Evolutionary conservation across 257 asterid genomes (phyloP).

Genomic region (Misopates orontium): DNA sequence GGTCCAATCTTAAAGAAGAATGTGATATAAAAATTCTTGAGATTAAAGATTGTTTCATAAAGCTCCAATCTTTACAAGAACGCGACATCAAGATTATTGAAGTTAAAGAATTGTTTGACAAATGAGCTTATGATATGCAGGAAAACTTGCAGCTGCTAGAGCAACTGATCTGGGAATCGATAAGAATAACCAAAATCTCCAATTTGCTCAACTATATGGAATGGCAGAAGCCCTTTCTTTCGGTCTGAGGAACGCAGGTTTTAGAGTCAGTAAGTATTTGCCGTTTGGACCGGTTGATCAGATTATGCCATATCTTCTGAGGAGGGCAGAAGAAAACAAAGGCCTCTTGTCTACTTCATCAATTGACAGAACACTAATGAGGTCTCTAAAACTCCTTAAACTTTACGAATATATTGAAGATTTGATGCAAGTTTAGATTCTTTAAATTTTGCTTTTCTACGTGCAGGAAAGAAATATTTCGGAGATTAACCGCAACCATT

Average conservation of each 20-base stretch:
- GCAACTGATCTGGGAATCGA: constrained; percentile 60
- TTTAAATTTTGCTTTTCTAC: neutral
- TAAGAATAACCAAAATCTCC: constrained; percentile 44
- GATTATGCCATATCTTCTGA: constrained; percentile 77
- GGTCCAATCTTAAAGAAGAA: neutral
- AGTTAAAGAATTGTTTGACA: neutral
- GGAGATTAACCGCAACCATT: constrained; percentile 41
- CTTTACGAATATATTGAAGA: neutral
- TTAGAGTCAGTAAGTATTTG: constrained; percentile 73
- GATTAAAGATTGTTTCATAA: neutral
- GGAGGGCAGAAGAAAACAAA: constrained; percentile 96
- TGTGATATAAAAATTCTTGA: neutral
- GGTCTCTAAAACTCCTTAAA: constrained; percentile 31
- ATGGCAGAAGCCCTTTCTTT: constrained; percentile 81
- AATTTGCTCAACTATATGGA: constrained; percentile 89
- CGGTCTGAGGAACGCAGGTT: constrained; percentile 72
- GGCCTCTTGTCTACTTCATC: constrained; percentile 64
- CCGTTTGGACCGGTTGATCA: constrained; percentile 91
- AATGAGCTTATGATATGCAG: constrained; percentile 27
- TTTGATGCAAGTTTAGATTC: neutral
- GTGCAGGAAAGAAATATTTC: constrained; percentile 59
- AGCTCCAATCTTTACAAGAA: neutral
- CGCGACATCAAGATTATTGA: neutral
- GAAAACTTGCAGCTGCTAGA: constrained; percentile 64
- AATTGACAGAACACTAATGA: constrained; percentile 60